These are phyloP conservation scores for Leonotis leonurus DNA, from an alignment of 257 asterid genomes.

Conservation along the genomic window DNA sequence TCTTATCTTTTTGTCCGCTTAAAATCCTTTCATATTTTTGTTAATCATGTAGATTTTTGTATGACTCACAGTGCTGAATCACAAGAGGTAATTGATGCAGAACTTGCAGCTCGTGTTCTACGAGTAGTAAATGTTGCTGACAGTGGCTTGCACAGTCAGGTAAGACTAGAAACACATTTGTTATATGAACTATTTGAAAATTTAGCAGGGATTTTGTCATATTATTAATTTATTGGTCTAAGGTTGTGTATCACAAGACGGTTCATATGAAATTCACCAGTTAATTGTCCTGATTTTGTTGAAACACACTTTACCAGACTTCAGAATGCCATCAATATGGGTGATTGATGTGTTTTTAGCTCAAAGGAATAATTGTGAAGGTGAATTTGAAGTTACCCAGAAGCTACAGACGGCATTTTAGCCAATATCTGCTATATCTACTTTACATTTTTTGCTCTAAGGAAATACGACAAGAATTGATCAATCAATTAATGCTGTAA, in stretches of 20 bases:
- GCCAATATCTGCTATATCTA: not conserved
- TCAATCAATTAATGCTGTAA: not conserved
- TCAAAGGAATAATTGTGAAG: not conserved
- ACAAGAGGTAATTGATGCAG: conserved; percentile 94
- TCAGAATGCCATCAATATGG: too few relatives aligned
- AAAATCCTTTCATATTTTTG: not conserved
- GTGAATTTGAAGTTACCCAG: not conserved
- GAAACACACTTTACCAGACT: too few relatives aligned
- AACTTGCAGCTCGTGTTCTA: conserved; percentile 90
- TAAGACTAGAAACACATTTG: not conserved
- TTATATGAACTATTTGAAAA: not conserved
- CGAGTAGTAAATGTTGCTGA: conserved; percentile 82
- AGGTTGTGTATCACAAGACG: not conserved
- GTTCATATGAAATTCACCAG: not conserved
- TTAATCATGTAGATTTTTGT: conserved; percentile 13
- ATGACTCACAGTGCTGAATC: conserved; percentile 61
- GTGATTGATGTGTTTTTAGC: not conserved
- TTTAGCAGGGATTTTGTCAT: not conserved
- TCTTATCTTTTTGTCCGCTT: conserved; percentile 5
- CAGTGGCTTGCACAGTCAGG: conserved; percentile 84
- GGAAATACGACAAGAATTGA: not conserved
- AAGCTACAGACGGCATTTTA: not conserved
- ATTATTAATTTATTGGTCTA: not conserved
- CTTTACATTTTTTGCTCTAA: not conserved
- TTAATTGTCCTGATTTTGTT: too few relatives aligned